Base-by-base conservation (phyloP, 305 asterid genomes). In the Petunia hybrid region DNA sequence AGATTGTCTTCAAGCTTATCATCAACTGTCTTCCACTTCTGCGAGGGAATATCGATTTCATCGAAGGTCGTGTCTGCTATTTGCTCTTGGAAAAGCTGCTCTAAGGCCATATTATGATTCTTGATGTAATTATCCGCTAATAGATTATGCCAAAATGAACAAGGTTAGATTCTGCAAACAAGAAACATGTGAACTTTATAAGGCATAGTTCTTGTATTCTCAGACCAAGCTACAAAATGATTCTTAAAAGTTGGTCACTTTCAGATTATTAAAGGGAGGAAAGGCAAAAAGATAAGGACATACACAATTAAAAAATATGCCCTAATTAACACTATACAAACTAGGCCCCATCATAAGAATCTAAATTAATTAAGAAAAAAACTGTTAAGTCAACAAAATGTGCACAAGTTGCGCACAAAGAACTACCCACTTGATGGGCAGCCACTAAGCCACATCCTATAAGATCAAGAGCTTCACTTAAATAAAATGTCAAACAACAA, bases 1-100 rank as follows among this genome's bases (percentile, higher is more conserved):
- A 84, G 74, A 51, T 78, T 86, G 7, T 79, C 31, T 22, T 84
- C 89, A 3, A 64, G n/a, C 55, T 82, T 85, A 1, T 80, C 81
- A 3, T 63, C 84, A 13, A 80, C 60, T 74, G 85, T 76, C 42
- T 87, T 84, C 76, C 76, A 80, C 5, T 78, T 85, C 46, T 77
- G 65, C 1, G 35, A 38, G 14, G 82, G 31, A 31, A 65, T 74
- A 4, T 75, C 51, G 12, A 8, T 71, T 9, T 70, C 6, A 31
- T 46, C 77, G 46, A 45, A 70, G 22, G 16, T 45, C 12, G 42
- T 10, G 48, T 70, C 77, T 70, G 5, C 41, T 70, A 45, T 46
- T 70, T 70, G 10, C 10, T 70, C 59, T 31, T 45, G 59, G 3
- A 69, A 69, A 69, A 69, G 0, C 1, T 69, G 40, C 1, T 69